A percentile compares a stretch with the other conserved stretches of the same genome.
Evolutionary conservation across 257 asterid species (phyloP).

Genomic region (Craterostigma plantagineum): DNA sequence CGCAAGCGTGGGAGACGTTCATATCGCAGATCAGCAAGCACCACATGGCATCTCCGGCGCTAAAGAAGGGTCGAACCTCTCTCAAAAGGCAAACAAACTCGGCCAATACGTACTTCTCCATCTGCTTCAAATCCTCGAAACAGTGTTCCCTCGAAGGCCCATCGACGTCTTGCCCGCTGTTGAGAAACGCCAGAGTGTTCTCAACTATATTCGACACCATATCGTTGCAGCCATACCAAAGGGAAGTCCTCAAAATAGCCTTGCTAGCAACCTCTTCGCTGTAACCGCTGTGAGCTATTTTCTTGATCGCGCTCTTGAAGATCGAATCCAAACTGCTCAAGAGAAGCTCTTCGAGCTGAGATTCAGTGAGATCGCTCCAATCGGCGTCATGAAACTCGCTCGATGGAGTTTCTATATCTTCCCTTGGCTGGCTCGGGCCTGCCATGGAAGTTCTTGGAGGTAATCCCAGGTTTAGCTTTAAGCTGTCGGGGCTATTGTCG

Average conservation of each 20-base stretch:
- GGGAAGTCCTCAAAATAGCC: conserved; percentile 76
- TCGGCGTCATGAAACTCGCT: conserved; percentile 58
- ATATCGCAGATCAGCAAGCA: conserved; percentile 81
- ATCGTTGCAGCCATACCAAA: conserved; percentile 90
- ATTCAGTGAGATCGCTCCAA: conserved; percentile 84
- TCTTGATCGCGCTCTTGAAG: conserved; percentile 75
- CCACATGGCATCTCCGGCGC: conserved; percentile 99
- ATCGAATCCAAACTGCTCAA: conserved; percentile 60
- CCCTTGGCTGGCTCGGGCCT: conserved; percentile 25
- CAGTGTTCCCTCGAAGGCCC: conserved; percentile 40
- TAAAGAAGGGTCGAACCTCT: conserved; percentile 78
- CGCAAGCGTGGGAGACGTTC: conserved; percentile 86
- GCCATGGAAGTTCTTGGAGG: conserved; percentile 35
- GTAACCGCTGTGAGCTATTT: conserved; percentile 52
- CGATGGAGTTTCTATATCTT: conserved; percentile 26
- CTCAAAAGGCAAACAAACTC: conserved; percentile 78
- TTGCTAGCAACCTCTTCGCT: conserved; percentile 50
- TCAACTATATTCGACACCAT: conserved; percentile 84
- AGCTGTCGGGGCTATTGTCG: conserved; percentile 29
- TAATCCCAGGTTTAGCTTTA: conserved; percentile 72
- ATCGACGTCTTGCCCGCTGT: conserved; percentile 47
- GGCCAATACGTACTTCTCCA: conserved; percentile 79
- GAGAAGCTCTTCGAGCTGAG: conserved; percentile 76
- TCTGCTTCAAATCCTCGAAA: conserved; percentile 69
- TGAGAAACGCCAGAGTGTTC: conserved; percentile 56